Evolutionary conservation across 306 rosid species (phyloP).

Genomic region (Canavalia gladiata): DNA sequence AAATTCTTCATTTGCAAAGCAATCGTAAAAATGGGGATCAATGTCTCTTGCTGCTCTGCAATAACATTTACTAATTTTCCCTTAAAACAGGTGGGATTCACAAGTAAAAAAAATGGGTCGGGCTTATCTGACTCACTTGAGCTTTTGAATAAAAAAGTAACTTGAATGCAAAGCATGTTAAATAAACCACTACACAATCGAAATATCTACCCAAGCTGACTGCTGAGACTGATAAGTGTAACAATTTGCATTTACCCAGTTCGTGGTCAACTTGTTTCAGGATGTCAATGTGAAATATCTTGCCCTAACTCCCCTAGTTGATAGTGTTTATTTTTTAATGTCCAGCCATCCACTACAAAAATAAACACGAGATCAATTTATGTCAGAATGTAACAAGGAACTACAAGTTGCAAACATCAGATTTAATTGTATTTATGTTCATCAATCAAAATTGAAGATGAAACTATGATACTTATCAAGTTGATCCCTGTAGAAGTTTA

Average conservation of each 20-base stretch:
- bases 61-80: too few relatives aligned
- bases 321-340: not conserved
- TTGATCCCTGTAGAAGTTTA: not conserved
- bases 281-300: slow-evolving; percentile 1
- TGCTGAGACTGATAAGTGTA: not conserved
- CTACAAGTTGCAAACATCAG: not conserved
- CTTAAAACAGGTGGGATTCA: too few relatives aligned
- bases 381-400: slow-evolving; percentile 1
- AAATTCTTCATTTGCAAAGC: too few relatives aligned
- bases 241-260: not conserved
- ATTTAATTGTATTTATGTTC: not conserved
- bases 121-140: not conserved
- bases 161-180: not conserved
- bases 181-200: not conserved
- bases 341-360: not conserved
- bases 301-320: not conserved
- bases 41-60: too few relatives aligned
- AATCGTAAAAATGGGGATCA: too few relatives aligned
- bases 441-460: not conserved
- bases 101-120: too few relatives aligned
- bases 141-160: not conserved
- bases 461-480: too few relatives aligned
- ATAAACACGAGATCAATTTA: not conserved
- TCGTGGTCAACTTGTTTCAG: not conserved
- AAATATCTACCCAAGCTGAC: not conserved